Base-by-base conservation (phyloP, 1,284 basidiomycete genomes). In the Apiotrichum veenhuisii region DNA sequence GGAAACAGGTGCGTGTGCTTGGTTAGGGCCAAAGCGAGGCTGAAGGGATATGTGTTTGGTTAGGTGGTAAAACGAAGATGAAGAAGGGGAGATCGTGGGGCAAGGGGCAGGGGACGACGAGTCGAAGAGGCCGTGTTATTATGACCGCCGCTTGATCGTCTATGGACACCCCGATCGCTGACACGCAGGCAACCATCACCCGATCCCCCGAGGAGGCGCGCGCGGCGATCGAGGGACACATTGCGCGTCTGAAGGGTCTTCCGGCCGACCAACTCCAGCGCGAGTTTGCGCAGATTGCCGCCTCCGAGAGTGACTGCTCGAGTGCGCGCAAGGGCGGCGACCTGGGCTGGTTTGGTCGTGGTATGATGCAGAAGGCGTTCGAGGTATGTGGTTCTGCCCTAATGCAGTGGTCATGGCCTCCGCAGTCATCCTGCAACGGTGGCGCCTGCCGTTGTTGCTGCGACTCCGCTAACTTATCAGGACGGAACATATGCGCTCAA, bases 341-440 rank as follows among this genome's bases (percentile, higher is more conserved):
- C 74, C 82, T 97, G 7, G 91, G 96, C 5, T 83, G 81, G 79
- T 99, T 99, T 72, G 83, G 82, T 2, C 83, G 79, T 17, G 90
- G 89, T 3, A 87, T 91, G 80, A 99, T 99, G 96, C 96, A 99
- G 78, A 93, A 91, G 77, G 86, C 91, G 23, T 99, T 99, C 72
- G 94, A 98, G 71, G 76, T 45, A 9, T 45, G 25, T n/a, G 43
- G 14, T n/a, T n/a, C n/a, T n/a, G n/a, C n/a, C n/a, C n/a, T n/a
- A n/a, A n/a, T n/a, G n/a, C n/a, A n/a, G n/a, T n/a, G n/a, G n/a
- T n/a, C n/a, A n/a, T 43, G 25, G 14, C 17, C 15, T n/a, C 17
- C 17, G 8, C 7, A 15, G 17, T 17, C 37, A 3, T 38, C 37
- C 37, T 38, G 3, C 17, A 5, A 5, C 25, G 22, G 23, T 3